Evolutionary conservation across 164 flowering plant species (phyloP), one percentile per base, ranked within the genome.

Genomic region (grape (Vitis vinifera)): DNA sequence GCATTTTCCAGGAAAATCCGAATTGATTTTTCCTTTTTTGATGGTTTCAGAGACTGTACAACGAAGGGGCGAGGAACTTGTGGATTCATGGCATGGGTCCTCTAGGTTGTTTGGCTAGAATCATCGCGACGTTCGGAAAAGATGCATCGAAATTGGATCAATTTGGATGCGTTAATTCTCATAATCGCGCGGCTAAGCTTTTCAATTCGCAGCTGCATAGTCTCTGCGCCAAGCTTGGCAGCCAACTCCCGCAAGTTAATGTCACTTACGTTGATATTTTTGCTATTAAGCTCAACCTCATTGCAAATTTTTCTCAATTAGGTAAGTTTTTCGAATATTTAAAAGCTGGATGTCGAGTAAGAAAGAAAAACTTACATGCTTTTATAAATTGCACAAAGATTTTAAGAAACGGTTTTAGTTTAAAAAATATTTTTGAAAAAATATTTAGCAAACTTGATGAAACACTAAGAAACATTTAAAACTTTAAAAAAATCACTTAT

Each of bases 11-110:
- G 27, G 27, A 23, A 23, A 23, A 23, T 23, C 27, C 27, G 27
- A 23, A 23, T 23, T 1, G 27, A 23, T 9, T 29, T 2, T n/a
- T 19, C 14, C 48, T 29, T n/a, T 50, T n/a, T 61, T 27, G 61
- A 0, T 16, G 6, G 3, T 11, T 67, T 55, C 66, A 78, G 81
- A 74, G 44, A 48, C 19, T 78, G 49, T 74, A 74, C 55, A 8
- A 48, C 15, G 62, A 68, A 17, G 81, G 81, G 0, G 81, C 72
- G 6, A 67, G 75, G 47, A 78, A 71, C 2, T 78, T 78, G 49
- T 78, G 81, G 81, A 50, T 78, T 23, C 81, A 78, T 31, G 74
- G 71, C 73, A 74, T 65, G 17, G 75, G 81, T 51, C 81, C 81
- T 0, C 77, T 78, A 2, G 81, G 81, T 29, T 78, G 81, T 60